Evolutionary conservation across 2,329 filamentous ascomycete species (phyloP), one percentile per base, ranked within the genome.

Genomic region (Claviceps digitariae): DNA sequence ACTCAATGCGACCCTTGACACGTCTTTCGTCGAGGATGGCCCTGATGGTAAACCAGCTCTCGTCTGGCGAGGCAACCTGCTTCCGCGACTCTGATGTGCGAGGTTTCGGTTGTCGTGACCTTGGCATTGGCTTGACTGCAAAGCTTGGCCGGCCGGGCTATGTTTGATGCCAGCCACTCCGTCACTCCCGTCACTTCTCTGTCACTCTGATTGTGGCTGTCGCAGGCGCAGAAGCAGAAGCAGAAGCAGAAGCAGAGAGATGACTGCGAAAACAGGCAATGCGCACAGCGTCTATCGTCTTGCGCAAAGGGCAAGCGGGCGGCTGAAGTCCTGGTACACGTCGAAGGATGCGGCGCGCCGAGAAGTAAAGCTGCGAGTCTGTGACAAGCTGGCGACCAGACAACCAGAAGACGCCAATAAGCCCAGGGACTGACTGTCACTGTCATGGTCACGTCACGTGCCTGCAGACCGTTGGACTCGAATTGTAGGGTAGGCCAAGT

Each of bases 11-110:
- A 29, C 60, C 62, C 6, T 58, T 59, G 40, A 57, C 50, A 12
- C 50, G 38, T 54, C 61, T 63, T 58, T 72, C 68, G 48, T 66
- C 61, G 48, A 72, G 51, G 29, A 72, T 69, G 12, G 57, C 57
- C n/a, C 56, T 62, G 54, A 72, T 67, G 13, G 48, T 56, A 31
- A 53, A 71, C 68, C 68, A 72, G 40, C 62, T 59, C 41, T 60
- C 57, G 48, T 62, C 57, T 48, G 56, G 45, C 50, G 57, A 38
- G 48, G 55, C 41, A 44, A 51, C 54, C 48, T 55, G 52, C 31
- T 57, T 62, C 34, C 50, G 57, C 51, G 55, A 55, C 54, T 56
- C 62, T 25, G 61, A 56, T 52, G 45, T 54, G 31, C 49, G 53
- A 52, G 56, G 56, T 54, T 50, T 51, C 53, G 51, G 57, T 54